Evolutionary conservation across 2,329 filamentous ascomycete species (phyloP).

Genomic region (Diaporthe velutina): DNA sequence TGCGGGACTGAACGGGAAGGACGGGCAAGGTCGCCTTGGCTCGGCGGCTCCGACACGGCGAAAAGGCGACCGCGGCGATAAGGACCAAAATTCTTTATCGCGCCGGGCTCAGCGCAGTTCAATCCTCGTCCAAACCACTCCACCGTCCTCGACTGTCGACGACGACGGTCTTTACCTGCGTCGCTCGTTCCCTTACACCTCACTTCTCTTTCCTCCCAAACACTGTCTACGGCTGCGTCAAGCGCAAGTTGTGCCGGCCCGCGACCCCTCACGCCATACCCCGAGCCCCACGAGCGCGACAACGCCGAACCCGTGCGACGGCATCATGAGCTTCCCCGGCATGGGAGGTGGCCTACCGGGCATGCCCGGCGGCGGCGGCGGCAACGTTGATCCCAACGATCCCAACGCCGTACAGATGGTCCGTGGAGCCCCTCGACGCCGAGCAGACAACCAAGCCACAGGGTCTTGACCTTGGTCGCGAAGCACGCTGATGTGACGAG

Average conservation of each 20-base stretch:
- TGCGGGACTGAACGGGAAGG: not conserved
- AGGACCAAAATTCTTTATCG: constrained; percentile 36
- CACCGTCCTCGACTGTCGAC: constrained; percentile 7
- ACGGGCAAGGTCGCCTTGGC: not conserved
- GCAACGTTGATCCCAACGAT: constrained; percentile 57
- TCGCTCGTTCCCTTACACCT: not conserved
- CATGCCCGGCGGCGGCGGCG: constrained; percentile 41
- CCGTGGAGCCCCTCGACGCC: constrained; percentile 20
- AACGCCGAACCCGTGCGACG: not conserved
- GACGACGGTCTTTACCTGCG: constrained; percentile 1
- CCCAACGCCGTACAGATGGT: constrained; percentile 61
- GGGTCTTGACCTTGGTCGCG: not conserved
- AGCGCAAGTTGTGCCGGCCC: not conserved
- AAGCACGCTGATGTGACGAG: constrained; percentile 11
- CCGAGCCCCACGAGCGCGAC: not conserved
- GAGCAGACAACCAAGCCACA: not conserved
- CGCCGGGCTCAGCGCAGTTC: constrained; percentile 13
- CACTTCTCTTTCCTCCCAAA: no score
- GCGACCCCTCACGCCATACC: not conserved
- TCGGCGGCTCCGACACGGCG: constrained; percentile 29
- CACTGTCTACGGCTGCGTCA: not conserved
- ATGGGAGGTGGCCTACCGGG: constrained; percentile 44
- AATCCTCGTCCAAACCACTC: not conserved
- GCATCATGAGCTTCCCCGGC: constrained; percentile 56
- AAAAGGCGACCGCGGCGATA: constrained; percentile 18